phyloP scores from a whole-genome alignment of 2,329 filamentous ascomycete species.

The Fusarium sp. region DNA sequence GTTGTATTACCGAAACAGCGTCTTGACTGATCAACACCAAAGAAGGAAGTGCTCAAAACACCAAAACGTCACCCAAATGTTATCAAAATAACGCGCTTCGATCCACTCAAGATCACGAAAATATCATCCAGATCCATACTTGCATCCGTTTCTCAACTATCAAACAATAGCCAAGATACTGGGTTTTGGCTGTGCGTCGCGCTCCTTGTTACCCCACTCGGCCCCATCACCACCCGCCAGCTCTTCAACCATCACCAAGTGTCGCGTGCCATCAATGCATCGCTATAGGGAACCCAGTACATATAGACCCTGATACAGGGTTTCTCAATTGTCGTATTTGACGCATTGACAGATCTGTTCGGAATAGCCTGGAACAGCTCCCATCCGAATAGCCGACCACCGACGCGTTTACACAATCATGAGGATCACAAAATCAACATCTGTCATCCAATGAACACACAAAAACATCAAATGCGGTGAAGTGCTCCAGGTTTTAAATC shows the following conservation, averaged over 20 bases:
- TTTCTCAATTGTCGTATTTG: background rate
- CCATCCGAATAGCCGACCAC: background rate
- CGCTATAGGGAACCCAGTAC: background rate
- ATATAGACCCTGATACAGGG: background rate
- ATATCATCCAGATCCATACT: too few species aligned
- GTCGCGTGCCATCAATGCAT: background rate
- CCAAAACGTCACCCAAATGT: too few species aligned
- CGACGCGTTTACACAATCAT: background rate
- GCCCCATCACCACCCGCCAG: background rate
- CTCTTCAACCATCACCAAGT: background rate
- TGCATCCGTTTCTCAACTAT: background rate
- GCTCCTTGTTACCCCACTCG: background rate
- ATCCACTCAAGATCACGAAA: too few species aligned
- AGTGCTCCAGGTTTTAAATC: background rate
- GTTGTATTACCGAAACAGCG: too few species aligned
- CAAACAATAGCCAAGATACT: background rate
- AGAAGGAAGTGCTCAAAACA: too few species aligned
- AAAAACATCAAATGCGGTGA: background rate
- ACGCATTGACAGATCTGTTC: background rate
- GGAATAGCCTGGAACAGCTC: background rate
- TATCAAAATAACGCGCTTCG: too few species aligned
- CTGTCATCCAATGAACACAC: background rate
- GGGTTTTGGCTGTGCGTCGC: too few species aligned
- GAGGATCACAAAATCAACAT: background rate
- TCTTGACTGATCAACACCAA: too few species aligned